A percentile compares a stretch with the other conserved stretches of the same genome.
Evolutionary conservation across 345 rosid genomes (phyloP).

Genomic region (Eucalyptus paniculata): DNA sequence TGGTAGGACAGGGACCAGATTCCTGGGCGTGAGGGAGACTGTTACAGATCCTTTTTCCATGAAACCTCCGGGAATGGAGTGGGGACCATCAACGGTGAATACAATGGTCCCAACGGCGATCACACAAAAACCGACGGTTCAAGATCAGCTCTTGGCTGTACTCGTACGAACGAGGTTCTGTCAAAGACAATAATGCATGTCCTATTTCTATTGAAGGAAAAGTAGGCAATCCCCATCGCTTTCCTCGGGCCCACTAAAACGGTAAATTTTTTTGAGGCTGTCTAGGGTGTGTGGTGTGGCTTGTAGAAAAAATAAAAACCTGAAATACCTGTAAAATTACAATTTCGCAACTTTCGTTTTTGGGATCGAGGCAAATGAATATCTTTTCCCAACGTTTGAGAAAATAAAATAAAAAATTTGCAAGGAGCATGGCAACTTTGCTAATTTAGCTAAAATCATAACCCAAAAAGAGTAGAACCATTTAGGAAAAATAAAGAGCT

Average conservation of each 20-base stretch:
- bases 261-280: rapidly evolving
- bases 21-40: rapidly evolving
- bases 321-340: not conserved
- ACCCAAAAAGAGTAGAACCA: not conserved
- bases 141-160: not conserved
- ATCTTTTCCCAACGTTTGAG: not conserved
- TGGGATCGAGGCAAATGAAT: not conserved
- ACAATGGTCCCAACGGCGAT: not conserved
- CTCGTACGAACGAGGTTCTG: not conserved
- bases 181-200: not conserved
- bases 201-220: not conserved
- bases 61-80: not conserved
- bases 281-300: not conserved
- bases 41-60: not conserved
- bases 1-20: not conserved
- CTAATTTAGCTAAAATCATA: not conserved
- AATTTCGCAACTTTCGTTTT: not conserved
- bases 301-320: not conserved
- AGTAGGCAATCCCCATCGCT: not conserved
- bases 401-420: not conserved
- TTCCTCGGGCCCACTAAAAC: not conserved
- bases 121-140: not conserved
- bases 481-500: not conserved
- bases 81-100: not conserved
- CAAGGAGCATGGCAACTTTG: not conserved